phyloP scores from a whole-genome alignment of 2,329 filamentous ascomycete genomes.

The Alternaria angustiovoidea region DNA sequence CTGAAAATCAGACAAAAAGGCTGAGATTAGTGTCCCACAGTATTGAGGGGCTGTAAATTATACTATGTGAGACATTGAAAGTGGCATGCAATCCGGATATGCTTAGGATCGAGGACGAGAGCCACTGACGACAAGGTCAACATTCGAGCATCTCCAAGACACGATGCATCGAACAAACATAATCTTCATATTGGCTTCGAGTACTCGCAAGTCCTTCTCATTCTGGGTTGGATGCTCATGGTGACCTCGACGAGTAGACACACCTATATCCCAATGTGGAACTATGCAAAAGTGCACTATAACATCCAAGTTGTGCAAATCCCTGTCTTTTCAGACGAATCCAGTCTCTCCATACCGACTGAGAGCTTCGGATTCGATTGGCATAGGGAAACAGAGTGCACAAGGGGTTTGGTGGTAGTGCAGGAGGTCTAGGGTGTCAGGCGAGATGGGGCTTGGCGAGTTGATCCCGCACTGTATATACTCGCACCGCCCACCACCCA shows the following conservation, averaged over 20 bases:
- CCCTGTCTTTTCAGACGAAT: not conserved
- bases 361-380: not conserved
- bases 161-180: slow-evolving; percentile 12
- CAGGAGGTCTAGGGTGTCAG: slow-evolving; percentile 17
- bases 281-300: slow-evolving; percentile 14
- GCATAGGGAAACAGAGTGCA: not conserved
- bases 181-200: not conserved
- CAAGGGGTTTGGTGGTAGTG: slow-evolving; percentile 13
- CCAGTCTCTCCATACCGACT: not conserved
- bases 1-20: not conserved
- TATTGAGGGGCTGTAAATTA: too few species aligned
- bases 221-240: not conserved
- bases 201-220: not conserved
- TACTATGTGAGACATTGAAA: not conserved
- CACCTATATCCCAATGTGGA: slow-evolving; percentile 5
- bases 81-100: not conserved
- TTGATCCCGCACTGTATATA: slow-evolving; percentile 32
- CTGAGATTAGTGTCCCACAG: too few species aligned
- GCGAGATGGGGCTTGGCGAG: slow-evolving; percentile 29
- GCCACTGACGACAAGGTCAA: slow-evolving; percentile 10
- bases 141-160: not conserved
- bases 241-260: slow-evolving; percentile 4
- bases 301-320: not conserved
- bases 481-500: slow-evolving; percentile 30
- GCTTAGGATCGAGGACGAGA: too few species aligned